Percentiles rank a stretch among this genome's conserved stretches.
phyloP scores from a whole-genome alignment of 2,329 filamentous ascomycete genomes.

The Cytospora schulzeri region DNA sequence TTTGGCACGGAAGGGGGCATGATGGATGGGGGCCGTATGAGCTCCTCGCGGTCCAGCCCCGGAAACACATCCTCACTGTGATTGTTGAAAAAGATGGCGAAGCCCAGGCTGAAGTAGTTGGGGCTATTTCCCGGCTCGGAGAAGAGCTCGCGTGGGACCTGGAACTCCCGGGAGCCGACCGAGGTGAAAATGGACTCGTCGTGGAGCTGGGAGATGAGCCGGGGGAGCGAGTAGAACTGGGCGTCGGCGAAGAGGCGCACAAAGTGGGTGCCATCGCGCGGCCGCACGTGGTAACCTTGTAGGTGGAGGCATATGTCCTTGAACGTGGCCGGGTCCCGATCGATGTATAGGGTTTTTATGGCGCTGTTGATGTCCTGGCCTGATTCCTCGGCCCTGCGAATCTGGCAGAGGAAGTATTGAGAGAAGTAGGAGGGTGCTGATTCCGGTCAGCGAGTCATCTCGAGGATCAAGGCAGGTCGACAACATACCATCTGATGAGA shows the following conservation, averaged over 20 bases:
- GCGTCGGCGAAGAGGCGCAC: constrained; percentile 92
- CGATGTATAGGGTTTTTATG: constrained; percentile 87
- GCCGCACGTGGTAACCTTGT: constrained; percentile 86
- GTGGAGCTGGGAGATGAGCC: constrained; percentile 86
- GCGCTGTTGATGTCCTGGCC: constrained; percentile 51
- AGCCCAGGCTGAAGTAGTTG: constrained; percentile 93
- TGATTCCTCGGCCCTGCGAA: constrained; percentile 63
- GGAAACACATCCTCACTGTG: constrained; percentile 77
- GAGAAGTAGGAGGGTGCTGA: constrained; percentile 95
- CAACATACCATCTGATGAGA: constrained; percentile 69
- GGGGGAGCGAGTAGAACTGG: constrained; percentile 90
- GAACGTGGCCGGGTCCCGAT: constrained; percentile 88
- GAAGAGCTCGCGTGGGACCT: constrained; percentile 87
- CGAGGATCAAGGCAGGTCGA: background rate
- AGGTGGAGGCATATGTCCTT: constrained; percentile 86
- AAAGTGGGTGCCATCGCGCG: constrained; percentile 81
- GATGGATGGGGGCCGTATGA: constrained; percentile 86
- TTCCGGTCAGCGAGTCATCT: background rate
- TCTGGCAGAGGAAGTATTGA: constrained; percentile 85
- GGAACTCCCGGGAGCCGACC: constrained; percentile 84
- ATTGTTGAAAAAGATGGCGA: constrained; percentile 81
- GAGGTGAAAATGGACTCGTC: constrained; percentile 90
- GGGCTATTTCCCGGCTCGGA: constrained; percentile 84
- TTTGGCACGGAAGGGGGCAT: constrained; percentile 79
- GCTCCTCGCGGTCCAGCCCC: constrained; percentile 73